Base-by-base conservation (phyloP, 306 rosid genomes). In the cucumber (Cucumis sativus) region DNA sequence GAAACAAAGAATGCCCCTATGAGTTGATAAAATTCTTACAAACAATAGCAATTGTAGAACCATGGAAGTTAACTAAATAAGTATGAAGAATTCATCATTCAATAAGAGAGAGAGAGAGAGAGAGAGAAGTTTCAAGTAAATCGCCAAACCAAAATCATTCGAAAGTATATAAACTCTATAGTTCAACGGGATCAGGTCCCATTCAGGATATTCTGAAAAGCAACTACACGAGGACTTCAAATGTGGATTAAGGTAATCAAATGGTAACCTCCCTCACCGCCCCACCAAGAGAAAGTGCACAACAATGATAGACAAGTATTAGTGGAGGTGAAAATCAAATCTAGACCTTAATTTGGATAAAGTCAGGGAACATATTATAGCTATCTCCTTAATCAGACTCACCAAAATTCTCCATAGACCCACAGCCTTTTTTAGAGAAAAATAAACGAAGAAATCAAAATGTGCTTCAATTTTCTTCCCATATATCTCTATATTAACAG, bases 1-100 rank as follows among this genome's bases (percentile, higher is more conserved):
- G 98, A 78, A 87, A 87, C 81, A 80, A 63, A 63, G 73, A 10
- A 2, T 23, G 8, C 28, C 30, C 40, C 47, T 8, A 30, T 59
- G 61, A 63, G 18, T 60, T 45, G 3, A 71, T 63, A 33, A 51
- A 37, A 23, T 21, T 80, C 43, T 70, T 57, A 28, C 12, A 77
- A 21, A 41, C 56, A 61, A 40, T 30, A 47, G 30, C 33, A 45
- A 35, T 76, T 52, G 40, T 41, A 58, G 9, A 58, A 20, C 54
- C 51, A 21, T 66, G 9, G 65, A 14, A 77, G 54, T 11, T n/a
- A 55, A 37, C 40, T 20, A 4, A 58, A 5, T 18, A 18, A 16
- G 47, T 33, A 58, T 1, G 17, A 28, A 16, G 28, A 17, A 30
- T 1, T 6, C 1, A 41, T 71, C 62, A 45, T 14, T 56, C 41